Evolutionary conservation across 441 rosid genomes (phyloP).

Genomic region (Pelargonium exstipulatum): DNA sequence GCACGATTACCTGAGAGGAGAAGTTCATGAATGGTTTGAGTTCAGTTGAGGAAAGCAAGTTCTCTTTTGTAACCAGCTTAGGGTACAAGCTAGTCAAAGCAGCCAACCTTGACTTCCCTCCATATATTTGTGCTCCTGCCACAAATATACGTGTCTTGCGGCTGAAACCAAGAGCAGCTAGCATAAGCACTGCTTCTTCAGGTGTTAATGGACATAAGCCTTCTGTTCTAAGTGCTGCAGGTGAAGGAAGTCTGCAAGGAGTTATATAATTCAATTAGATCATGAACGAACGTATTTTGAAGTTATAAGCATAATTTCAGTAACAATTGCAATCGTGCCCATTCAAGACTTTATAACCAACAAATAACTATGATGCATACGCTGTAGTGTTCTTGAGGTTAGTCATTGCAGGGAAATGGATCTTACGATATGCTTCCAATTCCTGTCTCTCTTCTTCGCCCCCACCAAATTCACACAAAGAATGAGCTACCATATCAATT

Average conservation of each 20-base stretch:
- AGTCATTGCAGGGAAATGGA: conserved; percentile 77
- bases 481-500: conserved; percentile 98
- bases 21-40: conserved; percentile 76
- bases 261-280: not conserved
- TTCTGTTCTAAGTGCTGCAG: conserved; percentile 62
- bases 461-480: conserved; percentile 88
- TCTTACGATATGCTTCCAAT: conserved; percentile 74
- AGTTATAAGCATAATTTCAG: not conserved
- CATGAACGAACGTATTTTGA: not conserved
- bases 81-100: conserved; percentile 84
- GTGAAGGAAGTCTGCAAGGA: conserved; percentile 65
- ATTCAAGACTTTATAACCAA: no score
- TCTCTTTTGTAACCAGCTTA: conserved; percentile 88
- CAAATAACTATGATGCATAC: conserved; percentile 30
- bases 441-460: conserved; percentile 67
- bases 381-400: conserved; percentile 48
- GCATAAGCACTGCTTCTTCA: conserved; percentile 92
- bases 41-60: conserved; percentile 65
- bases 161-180: conserved; percentile 86
- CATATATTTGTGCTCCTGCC: conserved; percentile 89
- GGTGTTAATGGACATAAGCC: conserved; percentile 94
- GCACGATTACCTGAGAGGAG: conserved; percentile 70
- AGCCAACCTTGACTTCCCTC: conserved; percentile 56
- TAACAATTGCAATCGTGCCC: not conserved
- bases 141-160: conserved; percentile 70